phyloP scores from a whole-genome alignment of 2,329 filamentous ascomycete genomes.

The Setomelanomma holmii region DNA sequence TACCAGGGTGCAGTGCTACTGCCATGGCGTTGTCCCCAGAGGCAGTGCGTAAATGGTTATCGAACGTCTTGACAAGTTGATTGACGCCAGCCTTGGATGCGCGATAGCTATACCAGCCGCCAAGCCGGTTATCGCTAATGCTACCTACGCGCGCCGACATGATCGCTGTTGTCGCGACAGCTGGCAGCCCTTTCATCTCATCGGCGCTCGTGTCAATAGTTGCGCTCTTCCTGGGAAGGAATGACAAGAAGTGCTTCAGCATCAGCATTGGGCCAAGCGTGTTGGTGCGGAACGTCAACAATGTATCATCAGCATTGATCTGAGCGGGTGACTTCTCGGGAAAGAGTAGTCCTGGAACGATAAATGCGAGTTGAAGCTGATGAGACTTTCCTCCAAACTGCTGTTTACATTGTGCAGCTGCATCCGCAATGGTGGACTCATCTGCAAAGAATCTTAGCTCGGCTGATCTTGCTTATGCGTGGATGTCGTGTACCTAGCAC shows the following conservation, averaged over 20 bases:
- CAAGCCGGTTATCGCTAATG: constrained; percentile 73
- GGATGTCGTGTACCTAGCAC: constrained; percentile 57
- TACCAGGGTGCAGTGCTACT: constrained; percentile 79
- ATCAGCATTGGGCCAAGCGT: constrained; percentile 76
- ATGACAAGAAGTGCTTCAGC: constrained; percentile 75
- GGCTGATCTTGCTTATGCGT: not conserved
- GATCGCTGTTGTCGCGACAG: constrained; percentile 70
- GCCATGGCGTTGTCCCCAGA: constrained; percentile 70
- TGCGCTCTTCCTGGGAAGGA: constrained; percentile 67
- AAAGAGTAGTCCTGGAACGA: constrained; percentile 73
- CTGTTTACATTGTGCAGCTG: constrained; percentile 61
- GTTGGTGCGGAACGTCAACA: constrained; percentile 77
- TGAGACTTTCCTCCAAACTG: constrained; percentile 57
- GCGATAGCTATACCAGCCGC: constrained; percentile 85
- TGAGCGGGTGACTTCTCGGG: constrained; percentile 75
- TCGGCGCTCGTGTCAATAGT: constrained; percentile 7
- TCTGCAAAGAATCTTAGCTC: constrained; percentile 49
- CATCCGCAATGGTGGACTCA: constrained; percentile 66
- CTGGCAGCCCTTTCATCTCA: constrained; percentile 47
- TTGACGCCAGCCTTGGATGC: constrained; percentile 78
- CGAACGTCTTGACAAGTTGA: constrained; percentile 73
- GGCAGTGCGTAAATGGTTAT: constrained; percentile 67
- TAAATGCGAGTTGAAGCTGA: constrained; percentile 73
- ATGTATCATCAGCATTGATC: constrained; percentile 66
- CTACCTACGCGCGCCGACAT: constrained; percentile 82